Evolutionary conservation across 2,329 filamentous ascomycete genomes (phyloP), one percentile per base, ranked within the genome.

Genomic region (Cyclaneusma minus): DNA sequence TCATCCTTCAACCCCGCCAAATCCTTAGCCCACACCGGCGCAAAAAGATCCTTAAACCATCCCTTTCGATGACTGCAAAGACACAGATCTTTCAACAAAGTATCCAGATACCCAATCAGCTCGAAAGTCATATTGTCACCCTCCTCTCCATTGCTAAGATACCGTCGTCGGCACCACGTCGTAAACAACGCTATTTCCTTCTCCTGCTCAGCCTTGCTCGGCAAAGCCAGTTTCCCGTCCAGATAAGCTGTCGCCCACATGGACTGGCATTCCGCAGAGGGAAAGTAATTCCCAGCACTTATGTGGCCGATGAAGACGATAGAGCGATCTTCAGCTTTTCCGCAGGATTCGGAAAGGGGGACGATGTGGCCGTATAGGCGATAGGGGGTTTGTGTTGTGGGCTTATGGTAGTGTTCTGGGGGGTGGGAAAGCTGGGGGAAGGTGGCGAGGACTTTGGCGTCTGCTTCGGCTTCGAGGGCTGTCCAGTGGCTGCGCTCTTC

Each of bases 111-210:
- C 3, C 34, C 35, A 19, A 43, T 29, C 14, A 37, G 36, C 18
- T 47, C 45, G 28, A 41, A 45, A 16, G 35, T 32, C 24, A 41
- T 34, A 27, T 37, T 42, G 20, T 41, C 34, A 3, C 44, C 43
- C 20, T 35, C 25, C 25, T 35, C 34, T 5, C 42, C 42, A 22
- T 39, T 41, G 7, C 32, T 40, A 3, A 43, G 40, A 22, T 46
- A 46, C 20, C 44, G 35, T 12, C 38, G 32, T 26, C 38, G 37
- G 22, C 39, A 43, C 37, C 38, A 45, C 4, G 42, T 35, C 21
- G 35, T 35, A 23, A 37, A 40, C 12, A 31, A 28, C 4, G 42
- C 38, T 13, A 43, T 31, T 13, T 40, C 35, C 5, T 33, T 30
- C 27, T 40, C 37, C 22, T 33, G 34, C 22, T 38, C 34, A 13